These are phyloP conservation scores for Penicillium crustosum DNA, from an alignment of 2,329 filamentous ascomycete genomes.

Conservation along the genomic window DNA sequence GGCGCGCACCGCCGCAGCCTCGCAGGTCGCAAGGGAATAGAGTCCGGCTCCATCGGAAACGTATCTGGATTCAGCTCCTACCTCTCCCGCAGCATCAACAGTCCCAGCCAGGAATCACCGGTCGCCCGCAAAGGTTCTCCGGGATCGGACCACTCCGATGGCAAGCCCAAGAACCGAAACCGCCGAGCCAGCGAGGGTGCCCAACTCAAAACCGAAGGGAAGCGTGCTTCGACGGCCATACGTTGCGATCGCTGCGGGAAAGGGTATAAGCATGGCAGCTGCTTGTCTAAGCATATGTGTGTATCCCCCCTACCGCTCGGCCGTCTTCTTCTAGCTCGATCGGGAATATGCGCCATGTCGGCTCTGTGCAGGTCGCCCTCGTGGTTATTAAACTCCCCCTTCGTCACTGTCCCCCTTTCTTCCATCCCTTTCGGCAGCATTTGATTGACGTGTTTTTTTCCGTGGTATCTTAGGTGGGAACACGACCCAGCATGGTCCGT, in stretches of 20 bases:
- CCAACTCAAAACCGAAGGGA: conserved; percentile 75
- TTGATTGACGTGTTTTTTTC: conserved; percentile 46
- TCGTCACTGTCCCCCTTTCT: conserved; percentile 28
- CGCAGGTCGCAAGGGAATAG: conserved; percentile 53
- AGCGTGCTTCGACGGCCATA: conserved; percentile 80
- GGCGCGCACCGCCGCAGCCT: conserved; percentile 56
- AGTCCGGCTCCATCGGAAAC: conserved; percentile 60
- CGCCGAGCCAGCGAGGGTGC: conserved; percentile 81
- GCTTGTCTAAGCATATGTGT: conserved; percentile 99
- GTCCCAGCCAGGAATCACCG: conserved; percentile 34
- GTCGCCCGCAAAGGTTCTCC: conserved; percentile 43
- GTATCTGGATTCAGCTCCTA: conserved; percentile 45
- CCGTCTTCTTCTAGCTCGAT: conserved; percentile 40
- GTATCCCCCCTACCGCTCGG: conserved; percentile 62
- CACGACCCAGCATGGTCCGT: conserved; percentile 97
- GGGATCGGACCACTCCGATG: conserved; percentile 33
- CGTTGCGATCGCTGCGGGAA: conserved; percentile 98
- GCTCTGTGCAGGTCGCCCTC: conserved; percentile 42
- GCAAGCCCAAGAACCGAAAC: conserved; percentile 55
- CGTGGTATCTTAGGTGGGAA: conserved; percentile 75
- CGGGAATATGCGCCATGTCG: conserved; percentile 43
- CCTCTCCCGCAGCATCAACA: conserved; percentile 42
- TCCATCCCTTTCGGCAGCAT: conserved; percentile 28
- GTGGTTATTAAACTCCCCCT: conserved; percentile 35
- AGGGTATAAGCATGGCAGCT: conserved; percentile 99